phyloP scores from a whole-genome alignment of 78 protist species.

The Kipferlia bialata region DNA sequence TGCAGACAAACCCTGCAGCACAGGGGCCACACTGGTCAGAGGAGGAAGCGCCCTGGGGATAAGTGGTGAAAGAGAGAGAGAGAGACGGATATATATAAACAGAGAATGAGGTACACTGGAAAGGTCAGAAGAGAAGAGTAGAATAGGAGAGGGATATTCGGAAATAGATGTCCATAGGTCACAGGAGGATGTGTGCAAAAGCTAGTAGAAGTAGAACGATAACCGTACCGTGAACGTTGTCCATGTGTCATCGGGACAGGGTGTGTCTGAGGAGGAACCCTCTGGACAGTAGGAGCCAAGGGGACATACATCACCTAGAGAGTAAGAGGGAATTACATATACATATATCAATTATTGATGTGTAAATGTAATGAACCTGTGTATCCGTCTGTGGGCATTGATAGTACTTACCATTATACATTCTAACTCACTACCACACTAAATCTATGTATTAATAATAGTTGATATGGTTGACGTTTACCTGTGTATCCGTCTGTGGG shows the following conservation, averaged over 20 bases:
- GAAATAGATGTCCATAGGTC: too few species aligned
- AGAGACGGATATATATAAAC: too few species aligned
- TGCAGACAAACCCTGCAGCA: neutral
- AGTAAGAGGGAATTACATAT: too few species aligned
- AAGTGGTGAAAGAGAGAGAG: neutral
- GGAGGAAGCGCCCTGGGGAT: neutral
- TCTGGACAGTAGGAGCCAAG: neutral
- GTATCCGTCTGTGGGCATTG: too few species aligned
- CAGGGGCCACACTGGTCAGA: neutral
- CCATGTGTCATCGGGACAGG: constrained; percentile 1
- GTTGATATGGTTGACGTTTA: too few species aligned
- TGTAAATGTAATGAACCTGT: too few species aligned
- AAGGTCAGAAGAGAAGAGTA: neutral
- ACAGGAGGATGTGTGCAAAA: neutral
- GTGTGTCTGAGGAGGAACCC: neutral
- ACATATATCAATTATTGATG: too few species aligned
- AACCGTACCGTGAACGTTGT: neutral
- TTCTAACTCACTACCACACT: too few species aligned
- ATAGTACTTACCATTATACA: too few species aligned
- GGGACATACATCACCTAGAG: neutral
- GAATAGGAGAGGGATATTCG: too few species aligned
- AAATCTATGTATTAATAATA: too few species aligned
- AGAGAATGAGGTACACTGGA: neutral
- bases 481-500: too few species aligned
- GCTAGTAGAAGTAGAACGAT: neutral